These are phyloP conservation scores for Madurella fahalii DNA, from an alignment of 2,329 filamentous ascomycete species.

Conservation along the genomic window DNA sequence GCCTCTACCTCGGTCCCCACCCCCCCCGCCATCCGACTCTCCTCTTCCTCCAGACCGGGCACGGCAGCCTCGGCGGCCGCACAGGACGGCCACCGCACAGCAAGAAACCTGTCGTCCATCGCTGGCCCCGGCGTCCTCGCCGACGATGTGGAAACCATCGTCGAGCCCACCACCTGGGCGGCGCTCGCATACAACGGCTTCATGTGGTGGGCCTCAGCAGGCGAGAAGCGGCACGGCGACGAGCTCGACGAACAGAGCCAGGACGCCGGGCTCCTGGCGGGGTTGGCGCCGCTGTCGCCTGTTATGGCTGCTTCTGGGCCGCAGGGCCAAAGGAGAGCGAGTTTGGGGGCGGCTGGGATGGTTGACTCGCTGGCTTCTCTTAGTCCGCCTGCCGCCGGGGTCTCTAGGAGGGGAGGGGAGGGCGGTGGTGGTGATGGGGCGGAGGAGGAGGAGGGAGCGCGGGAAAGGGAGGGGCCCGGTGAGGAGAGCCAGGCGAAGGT, in stretches of 20 bases:
- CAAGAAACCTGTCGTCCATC: not conserved
- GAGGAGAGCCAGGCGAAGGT: constrained; percentile 47
- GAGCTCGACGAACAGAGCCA: constrained; percentile 55
- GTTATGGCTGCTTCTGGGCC: constrained; percentile 11
- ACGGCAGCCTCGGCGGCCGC: constrained; percentile 11
- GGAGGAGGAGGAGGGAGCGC: constrained; percentile 21
- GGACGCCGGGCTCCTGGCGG: constrained; percentile 54
- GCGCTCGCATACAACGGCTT: constrained; percentile 76
- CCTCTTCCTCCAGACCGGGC: constrained; percentile 16
- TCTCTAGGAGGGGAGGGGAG: not conserved
- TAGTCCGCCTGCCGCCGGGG: constrained; percentile 15
- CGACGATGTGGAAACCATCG: constrained; percentile 50
- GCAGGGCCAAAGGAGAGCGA: constrained; percentile 11
- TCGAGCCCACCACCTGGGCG: constrained; percentile 65
- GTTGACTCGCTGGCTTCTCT: constrained; percentile 45
- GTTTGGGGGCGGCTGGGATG: constrained; percentile 31
- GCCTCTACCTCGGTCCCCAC: constrained; percentile 2
- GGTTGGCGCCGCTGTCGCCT: constrained; percentile 34
- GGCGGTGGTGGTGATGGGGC: not conserved
- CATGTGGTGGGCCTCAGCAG: constrained; percentile 87
- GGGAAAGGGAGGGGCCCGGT: constrained; percentile 28
- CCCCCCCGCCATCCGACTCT: constrained; percentile 18
- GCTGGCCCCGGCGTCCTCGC: constrained; percentile 27
- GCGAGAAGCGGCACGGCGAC: constrained; percentile 62
- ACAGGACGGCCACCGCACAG: not conserved